Conservation (phyloP, 805 yeast species). For the Grigorovia humatica region DNA sequence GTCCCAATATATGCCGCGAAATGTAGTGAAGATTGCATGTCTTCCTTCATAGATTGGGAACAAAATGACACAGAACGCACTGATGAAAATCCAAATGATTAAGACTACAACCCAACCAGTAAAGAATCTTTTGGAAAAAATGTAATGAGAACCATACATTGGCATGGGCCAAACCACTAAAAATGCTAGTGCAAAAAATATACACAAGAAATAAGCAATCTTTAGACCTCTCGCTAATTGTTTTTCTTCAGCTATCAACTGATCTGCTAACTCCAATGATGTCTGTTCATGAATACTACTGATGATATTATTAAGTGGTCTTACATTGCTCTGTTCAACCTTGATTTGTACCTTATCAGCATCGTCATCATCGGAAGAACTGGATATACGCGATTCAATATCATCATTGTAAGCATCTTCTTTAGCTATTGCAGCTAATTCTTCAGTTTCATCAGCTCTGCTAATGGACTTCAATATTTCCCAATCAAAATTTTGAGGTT, state of each 20-base stretch:
- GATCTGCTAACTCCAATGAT: conserved; percentile 13
- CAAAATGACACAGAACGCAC: conserved; percentile 51
- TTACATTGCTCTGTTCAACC: conserved; percentile 14
- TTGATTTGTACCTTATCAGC: conserved; percentile 1
- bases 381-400: conserved; percentile 6
- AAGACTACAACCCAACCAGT: conserved; percentile 85
- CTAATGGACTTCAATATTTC: conserved; percentile 46
- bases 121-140: conserved; percentile 67
- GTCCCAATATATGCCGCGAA: conserved; percentile 83
- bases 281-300: conserved; percentile 23
- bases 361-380: conserved; percentile 7
- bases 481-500: conserved; percentile 71
- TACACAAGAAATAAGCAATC: conserved; percentile 50
- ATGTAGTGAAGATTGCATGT: conserved; percentile 48
- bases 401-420: conserved; percentile 9
- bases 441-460: conserved; percentile 65
- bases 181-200: conserved; percentile 49
- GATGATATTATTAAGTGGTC: conserved; percentile 25
- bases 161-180: conserved; percentile 89
- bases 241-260: conserved; percentile 40
- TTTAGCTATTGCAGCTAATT: conserved; percentile 30
- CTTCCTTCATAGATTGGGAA: conserved; percentile 73
- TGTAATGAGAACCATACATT: conserved; percentile 72
- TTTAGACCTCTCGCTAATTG: conserved; percentile 48
- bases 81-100: conserved; percentile 69